Evolutionary conservation across 768 basidiomycete species (phyloP), one percentile per base, ranked within the genome.

Genomic region (Phaffia tasmanica): DNA sequence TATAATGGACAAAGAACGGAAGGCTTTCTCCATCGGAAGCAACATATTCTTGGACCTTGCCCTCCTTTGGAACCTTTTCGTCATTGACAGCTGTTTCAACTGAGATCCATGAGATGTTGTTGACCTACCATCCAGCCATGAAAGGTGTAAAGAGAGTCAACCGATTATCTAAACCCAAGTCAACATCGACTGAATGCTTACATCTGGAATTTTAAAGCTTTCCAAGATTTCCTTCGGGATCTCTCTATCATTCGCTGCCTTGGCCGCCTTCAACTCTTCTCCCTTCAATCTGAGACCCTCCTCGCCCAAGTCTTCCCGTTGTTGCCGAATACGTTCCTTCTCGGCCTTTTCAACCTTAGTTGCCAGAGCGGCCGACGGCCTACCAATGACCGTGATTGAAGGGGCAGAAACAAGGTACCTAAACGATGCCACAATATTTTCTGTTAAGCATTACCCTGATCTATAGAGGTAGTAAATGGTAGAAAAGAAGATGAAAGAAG

Each of bases 1-100:
- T 88, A 73, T 89, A 99, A 73, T 95, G 86, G 14, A 94, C 83
- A 74, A 92, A 93, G 78, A 91, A 93, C 7, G 94, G 84, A 46
- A 93, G 74, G 3, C 81, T 74, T 1, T 80, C 74, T 3, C 85
- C 86, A 70, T 95, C 91, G 2, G 78, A 74, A 62, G 83, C 79
- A 29, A 99, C 79, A 72, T 87, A 83, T 66, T 79, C 79, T 64
- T 81, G 79, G 25, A 95, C 79, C 8, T 79, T 78, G 8, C 73
- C 74, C 0, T 64, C 69, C 49, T 67, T 71, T 47, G 62, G 49
- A 48, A 78, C 76, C 54, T 77, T 76, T 1, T 68, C 70, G 25
- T 71, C 70, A 50, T 73, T 75, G 70, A 74, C 68, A 32, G 71
- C 74, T 8, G 75, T 85, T 71, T 84, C 79, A 18, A 85, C 83